A percentile compares a stretch with the other conserved stretches of the same genome.
Evolutionary conservation across 768 basidiomycete genomes (phyloP).

Genomic region (Rhodotorula taiwanensis): DNA sequence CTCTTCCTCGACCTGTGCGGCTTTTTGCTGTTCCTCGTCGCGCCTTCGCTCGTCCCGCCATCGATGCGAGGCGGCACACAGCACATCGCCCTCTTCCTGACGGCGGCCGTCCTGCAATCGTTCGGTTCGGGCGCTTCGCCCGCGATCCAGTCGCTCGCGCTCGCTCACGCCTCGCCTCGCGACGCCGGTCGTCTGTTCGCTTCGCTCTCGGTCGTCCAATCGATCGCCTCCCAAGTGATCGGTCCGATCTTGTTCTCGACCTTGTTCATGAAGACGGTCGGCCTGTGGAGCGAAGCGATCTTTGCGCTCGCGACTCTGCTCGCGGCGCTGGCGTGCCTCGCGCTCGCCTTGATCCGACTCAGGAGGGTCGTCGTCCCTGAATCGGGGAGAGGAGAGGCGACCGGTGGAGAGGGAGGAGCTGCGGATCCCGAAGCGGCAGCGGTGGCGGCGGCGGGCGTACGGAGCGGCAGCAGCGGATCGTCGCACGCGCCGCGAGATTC

Average conservation of each 20-base stretch:
- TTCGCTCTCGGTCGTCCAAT: conserved; percentile 27
- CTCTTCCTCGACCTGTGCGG: conserved; percentile 30
- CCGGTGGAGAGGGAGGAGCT: too few species aligned
- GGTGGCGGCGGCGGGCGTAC: too few species aligned
- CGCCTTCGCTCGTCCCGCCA: not conserved
- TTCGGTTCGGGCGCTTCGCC: conserved; percentile 35
- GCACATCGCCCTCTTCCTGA: conserved; percentile 28
- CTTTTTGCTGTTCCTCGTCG: conserved; percentile 31
- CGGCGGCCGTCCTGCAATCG: conserved; percentile 24
- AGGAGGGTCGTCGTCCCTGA: conserved; percentile 2
- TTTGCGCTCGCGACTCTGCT: conserved; percentile 23
- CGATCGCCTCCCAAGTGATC: conserved; percentile 27
- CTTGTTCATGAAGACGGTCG: conserved; percentile 24
- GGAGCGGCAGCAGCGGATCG: too few species aligned
- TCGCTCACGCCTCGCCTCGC: conserved; percentile 36
- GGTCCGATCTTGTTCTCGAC: conserved; percentile 37
- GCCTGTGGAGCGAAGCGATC: conserved; percentile 22
- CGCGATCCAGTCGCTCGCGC: conserved; percentile 38
- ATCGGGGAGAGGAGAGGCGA: too few species aligned
- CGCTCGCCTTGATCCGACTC: conserved; percentile 13
- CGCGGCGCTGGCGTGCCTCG: not conserved
- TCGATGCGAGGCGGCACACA: not conserved
- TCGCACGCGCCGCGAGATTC: too few species aligned
- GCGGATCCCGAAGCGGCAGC: too few species aligned
- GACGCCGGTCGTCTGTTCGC: conserved; percentile 39